A percentile compares a stretch with the other conserved stretches of the same genome.
phyloP scores from a whole-genome alignment of 2,329 filamentous ascomycete species.

The Ceratocystis variospora region DNA sequence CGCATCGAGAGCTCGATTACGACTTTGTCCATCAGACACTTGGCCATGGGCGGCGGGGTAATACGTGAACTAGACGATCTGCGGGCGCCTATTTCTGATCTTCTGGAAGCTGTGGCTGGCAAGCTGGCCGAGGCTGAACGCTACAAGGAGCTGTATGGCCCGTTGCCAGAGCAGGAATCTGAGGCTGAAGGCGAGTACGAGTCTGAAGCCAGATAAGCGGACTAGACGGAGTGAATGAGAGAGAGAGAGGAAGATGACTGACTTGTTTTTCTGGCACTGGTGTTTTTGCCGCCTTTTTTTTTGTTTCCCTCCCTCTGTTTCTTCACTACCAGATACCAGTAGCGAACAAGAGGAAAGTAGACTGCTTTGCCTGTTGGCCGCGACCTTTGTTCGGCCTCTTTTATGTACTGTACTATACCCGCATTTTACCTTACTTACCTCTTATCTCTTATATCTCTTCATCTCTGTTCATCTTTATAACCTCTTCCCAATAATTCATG shows the following conservation, averaged over 20 bases:
- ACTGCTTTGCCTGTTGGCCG: not conserved
- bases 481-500: not conserved
- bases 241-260: no score
- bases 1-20: slow-evolving; percentile 73
- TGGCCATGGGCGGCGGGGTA: slow-evolving; percentile 53
- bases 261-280: not conserved
- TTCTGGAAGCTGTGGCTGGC: slow-evolving; percentile 48
- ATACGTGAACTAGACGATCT: slow-evolving; percentile 55
- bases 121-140: slow-evolving; percentile 50
- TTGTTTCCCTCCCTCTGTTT: not conserved
- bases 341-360: not conserved
- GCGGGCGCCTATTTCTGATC: slow-evolving; percentile 60
- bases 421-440: not conserved
- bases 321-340: not conserved
- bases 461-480: not conserved
- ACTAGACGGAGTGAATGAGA: no score
- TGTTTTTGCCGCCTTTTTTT: not conserved
- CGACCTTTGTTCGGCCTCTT: not conserved
- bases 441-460: not conserved
- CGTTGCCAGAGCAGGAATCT: slow-evolving; percentile 24
- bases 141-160: slow-evolving; percentile 43
- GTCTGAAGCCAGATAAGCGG: not conserved
- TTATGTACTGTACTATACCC: not conserved
- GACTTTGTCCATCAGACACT: slow-evolving; percentile 64
- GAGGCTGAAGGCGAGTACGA: not conserved